These are phyloP conservation scores for Xylaria castorea DNA, from an alignment of 495 filamentous ascomycete genomes.

Conservation along the genomic window DNA sequence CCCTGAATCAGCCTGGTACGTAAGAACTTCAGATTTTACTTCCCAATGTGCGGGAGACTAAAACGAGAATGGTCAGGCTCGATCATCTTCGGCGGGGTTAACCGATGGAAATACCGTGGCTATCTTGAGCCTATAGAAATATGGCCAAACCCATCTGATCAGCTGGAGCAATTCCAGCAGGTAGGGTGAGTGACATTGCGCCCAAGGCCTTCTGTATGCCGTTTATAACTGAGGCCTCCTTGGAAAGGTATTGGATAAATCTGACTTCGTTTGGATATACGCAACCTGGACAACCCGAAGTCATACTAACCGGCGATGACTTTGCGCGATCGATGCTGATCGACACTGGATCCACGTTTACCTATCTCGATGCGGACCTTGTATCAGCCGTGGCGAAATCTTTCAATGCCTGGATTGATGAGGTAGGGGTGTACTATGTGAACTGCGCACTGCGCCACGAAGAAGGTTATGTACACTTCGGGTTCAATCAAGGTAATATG, in stretches of 20 bases:
- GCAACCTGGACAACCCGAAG: constrained; percentile 37
- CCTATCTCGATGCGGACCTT: constrained; percentile 48
- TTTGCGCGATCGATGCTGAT: constrained; percentile 49
- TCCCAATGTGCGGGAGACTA: neutral
- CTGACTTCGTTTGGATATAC: constrained; percentile 50
- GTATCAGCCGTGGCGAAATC: constrained; percentile 45
- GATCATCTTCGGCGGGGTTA: constrained; percentile 54
- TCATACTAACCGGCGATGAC: constrained; percentile 40
- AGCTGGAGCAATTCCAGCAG: constrained; percentile 45
- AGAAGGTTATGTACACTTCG: constrained; percentile 51
- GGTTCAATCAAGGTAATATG: constrained; percentile 51
- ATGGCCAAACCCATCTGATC: constrained; percentile 50
- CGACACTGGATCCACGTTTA: constrained; percentile 52
- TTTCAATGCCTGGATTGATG: constrained; percentile 45
- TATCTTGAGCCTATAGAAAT: constrained; percentile 50
- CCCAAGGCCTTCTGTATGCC: neutral
- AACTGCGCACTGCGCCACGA: constrained; percentile 44
- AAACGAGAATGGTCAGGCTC: neutral
- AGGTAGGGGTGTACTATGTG: constrained; percentile 46
- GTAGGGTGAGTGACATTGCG: constrained; percentile 31
- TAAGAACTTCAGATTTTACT: constrained; percentile 36
- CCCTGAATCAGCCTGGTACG: constrained; percentile 2
- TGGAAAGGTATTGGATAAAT: constrained; percentile 50
- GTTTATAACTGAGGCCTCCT: neutral
- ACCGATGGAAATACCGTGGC: constrained; percentile 51